Base-by-base conservation (phyloP, 768 basidiomycete genomes). In the Lentinula guzmanii region DNA sequence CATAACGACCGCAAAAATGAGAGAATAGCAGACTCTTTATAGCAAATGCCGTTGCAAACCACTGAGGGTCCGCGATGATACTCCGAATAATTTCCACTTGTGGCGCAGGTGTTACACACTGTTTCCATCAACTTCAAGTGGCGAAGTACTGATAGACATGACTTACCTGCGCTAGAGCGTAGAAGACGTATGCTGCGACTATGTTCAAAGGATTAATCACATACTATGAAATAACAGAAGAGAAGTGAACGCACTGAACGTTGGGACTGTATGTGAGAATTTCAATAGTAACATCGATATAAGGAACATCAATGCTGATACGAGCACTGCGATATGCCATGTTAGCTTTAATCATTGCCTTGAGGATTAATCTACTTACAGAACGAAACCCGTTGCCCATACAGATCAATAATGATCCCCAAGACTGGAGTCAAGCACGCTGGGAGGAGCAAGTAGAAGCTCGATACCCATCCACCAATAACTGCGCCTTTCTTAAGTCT, bases 391-490 rank as follows among this genome's bases (percentile, higher is more conserved):
- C 77, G 72, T 58, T 76, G 70, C 15, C 77, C 77, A 58, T 67
- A 74, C 8, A 70, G 65, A 66, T 78, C 77, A 53, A 78, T 73
- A 64, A 75, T 76, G 55, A 77, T 69, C 31, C 77, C 76, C 43
- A 76, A 58, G 68, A 78, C 75, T 34, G 77, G 77, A 3, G 76
- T 77, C 61, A 77, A 62, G 52, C 71, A 71, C 6, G 72, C 72
- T 1, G 77, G 77, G 7, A 78, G 71, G 45, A 78, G 67, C 43
- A 78, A 66, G 65, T 77, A 78, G 68, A 78, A 75, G 62, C 74
- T 76, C 3, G 76, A 75, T 10, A 77, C 77, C 77, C 77, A 78
- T 61, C 77, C 76, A n/a, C 76, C 76, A 37, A 78, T 71, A 58
- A 78, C 72, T 28, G 77, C 77, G 50, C 76, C 76, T 65, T 76